Conservation (phyloP, 2,329 filamentous ascomycete species). For the Aspergillus sp. region DNA sequence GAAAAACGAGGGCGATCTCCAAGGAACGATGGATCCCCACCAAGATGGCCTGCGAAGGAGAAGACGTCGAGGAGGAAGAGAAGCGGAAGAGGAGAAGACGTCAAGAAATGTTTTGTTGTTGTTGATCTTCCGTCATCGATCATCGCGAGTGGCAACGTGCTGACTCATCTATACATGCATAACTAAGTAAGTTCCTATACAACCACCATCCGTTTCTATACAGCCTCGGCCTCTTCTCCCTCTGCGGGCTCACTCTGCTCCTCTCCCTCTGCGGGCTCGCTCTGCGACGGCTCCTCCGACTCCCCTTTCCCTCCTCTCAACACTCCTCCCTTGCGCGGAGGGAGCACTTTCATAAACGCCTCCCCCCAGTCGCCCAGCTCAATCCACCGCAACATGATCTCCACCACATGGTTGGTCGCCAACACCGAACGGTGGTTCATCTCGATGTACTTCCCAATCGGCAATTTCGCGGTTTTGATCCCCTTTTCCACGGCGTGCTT, state of each 20-base stretch:
- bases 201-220: neutral
- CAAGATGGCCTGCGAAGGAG: neutral
- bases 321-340: slow-evolving; percentile 80
- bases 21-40: neutral
- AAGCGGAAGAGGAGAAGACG: slow-evolving; percentile 11
- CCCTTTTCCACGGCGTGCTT: slow-evolving; percentile 71
- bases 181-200: neutral
- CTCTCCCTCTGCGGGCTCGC: slow-evolving; percentile 12
- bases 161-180: slow-evolving; percentile 1
- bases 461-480: slow-evolving; percentile 84
- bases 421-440: slow-evolving; percentile 85
- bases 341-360: slow-evolving; percentile 85
- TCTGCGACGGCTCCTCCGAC: slow-evolving; percentile 14
- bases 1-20: too few species aligned
- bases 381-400: slow-evolving; percentile 94
- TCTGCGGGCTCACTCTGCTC: slow-evolving; percentile 10
- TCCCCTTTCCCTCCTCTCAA: slow-evolving; percentile 47
- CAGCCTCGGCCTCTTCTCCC: slow-evolving; percentile 1
- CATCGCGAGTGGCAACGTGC: slow-evolving; percentile 21
- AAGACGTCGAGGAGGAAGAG: neutral
- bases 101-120: slow-evolving; percentile 17
- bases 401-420: slow-evolving; percentile 91
- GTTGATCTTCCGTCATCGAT: slow-evolving; percentile 24
- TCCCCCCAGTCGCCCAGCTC: slow-evolving; percentile 87
- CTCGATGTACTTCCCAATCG: slow-evolving; percentile 91